phyloP scores from a whole-genome alignment of 1,139 yeast species.

The Pneumocystis carinii region DNA sequence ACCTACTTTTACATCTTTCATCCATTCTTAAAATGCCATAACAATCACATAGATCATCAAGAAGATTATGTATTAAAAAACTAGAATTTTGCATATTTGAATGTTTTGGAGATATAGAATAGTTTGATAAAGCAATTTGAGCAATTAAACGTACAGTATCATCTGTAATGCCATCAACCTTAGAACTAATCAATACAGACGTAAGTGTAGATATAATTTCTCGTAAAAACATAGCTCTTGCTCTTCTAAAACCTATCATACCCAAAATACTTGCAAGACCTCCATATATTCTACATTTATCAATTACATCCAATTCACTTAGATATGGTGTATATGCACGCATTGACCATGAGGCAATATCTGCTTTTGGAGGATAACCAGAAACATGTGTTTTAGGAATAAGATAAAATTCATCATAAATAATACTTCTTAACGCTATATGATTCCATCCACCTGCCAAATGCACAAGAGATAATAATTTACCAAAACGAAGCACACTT shows the following conservation, averaged over 20 bases:
- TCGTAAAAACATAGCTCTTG: constrained; percentile 54
- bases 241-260: constrained; percentile 47
- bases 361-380: constrained; percentile 11
- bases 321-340: constrained; percentile 17
- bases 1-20: constrained; percentile 4
- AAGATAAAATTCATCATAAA: constrained; percentile 23
- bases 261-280: constrained; percentile 53
- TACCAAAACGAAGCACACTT: constrained; percentile 46
- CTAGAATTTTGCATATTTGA: background rate
- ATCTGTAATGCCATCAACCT: constrained; percentile 17
- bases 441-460: constrained; percentile 37
- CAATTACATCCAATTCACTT: constrained; percentile 17
- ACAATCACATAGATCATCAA: constrained; percentile 21
- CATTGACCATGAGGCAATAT: constrained; percentile 12
- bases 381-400: constrained; percentile 17
- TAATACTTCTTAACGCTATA: constrained; percentile 30
- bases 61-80: constrained; percentile 12
- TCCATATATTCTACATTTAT: constrained; percentile 37
- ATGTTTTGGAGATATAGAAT: constrained; percentile 1
- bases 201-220: constrained; percentile 40
- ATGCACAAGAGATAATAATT: constrained; percentile 43
- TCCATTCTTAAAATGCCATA: constrained; percentile 17
- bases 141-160: constrained; percentile 16
- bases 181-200: constrained; percentile 28
- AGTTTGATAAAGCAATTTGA: constrained; percentile 6